Evolutionary conservation across 75 land plant species (phyloP), one percentile per base, ranked within the genome.

Genomic region (Picea sitchensis): DNA sequence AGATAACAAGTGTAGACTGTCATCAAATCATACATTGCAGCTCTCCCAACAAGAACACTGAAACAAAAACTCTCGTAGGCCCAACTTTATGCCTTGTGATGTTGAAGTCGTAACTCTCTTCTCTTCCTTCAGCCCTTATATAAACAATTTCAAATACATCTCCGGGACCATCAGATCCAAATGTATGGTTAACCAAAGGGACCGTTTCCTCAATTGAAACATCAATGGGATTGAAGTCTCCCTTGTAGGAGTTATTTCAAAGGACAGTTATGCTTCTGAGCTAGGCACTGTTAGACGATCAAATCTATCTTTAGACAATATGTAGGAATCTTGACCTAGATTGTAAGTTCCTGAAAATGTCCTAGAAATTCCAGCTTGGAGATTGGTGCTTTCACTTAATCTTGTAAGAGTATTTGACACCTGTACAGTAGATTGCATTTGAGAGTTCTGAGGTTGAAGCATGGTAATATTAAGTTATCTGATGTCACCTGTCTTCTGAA

Each of bases 11-110:
- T 92, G 83, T 90, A 94, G 12, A 91, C 92, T 14, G 97, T 94
- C 90, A 89, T 87, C 31, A 88, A 82, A 86, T 94, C 97, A 83
- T 92, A 94, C 95, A 94, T 89, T 14, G 97, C 97, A 14, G 97
- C 97, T 73, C 97, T 83, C 3, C 97, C 97, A 31, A 94, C 93
- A 51, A 94, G 80, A 61, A 92, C 93, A 77, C 97, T 89, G 36
- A 81, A 92, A 92, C 2, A 94, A 80, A 78, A 94, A 94, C 69
- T 94, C 97, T 68, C 96, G 94, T 12, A 94, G 88, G 7, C 96
- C 96, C 59, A 93, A 85, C 79, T 80, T 88, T 14, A 91, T 85
- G 11, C 92, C 92, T 68, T 85, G 73, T 63, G 79, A 71, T 32
- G 64, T 71, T 7, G 73, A 77, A 51, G 17, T 81, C 11, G 3